Percentiles rank a stretch among this genome's conserved stretches.
Evolutionary conservation across 2,329 filamentous ascomycete species (phyloP).

Genomic region (Ophiocordyceps sinensis): DNA sequence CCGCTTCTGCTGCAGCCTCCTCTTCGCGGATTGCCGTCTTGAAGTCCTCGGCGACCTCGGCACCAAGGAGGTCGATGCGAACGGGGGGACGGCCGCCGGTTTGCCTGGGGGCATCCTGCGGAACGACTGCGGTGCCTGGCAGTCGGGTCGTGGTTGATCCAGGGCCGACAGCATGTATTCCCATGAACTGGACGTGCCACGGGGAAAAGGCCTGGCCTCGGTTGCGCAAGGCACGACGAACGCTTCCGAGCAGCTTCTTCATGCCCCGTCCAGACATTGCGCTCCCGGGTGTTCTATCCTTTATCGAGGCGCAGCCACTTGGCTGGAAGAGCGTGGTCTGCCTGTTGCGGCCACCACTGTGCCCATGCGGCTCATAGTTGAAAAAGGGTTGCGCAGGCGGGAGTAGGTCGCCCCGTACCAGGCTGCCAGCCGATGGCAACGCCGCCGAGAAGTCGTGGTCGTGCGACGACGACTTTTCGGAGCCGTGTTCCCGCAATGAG

Average conservation of each 20-base stretch:
- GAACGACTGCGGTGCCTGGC: conserved; percentile 45
- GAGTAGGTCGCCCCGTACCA: conserved; percentile 75
- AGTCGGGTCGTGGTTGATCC: conserved; percentile 42
- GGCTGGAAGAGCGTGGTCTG: conserved; percentile 40
- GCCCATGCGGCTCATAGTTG: conserved; percentile 43
- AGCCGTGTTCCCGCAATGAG: conserved; percentile 56
- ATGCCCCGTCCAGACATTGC: conserved; percentile 61
- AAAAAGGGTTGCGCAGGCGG: conserved; percentile 75
- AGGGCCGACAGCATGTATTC: conserved; percentile 32
- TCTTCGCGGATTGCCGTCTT: conserved; percentile 60
- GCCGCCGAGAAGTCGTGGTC: conserved; percentile 45
- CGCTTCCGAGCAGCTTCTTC: conserved; percentile 73
- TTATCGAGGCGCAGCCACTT: conserved; percentile 22
- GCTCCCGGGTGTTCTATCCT: conserved; percentile 34
- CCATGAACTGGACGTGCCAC: conserved; percentile 31
- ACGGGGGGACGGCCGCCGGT: conserved; percentile 36
- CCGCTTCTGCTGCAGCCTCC: conserved; percentile 30
- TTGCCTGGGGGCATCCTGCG: conserved; percentile 32
- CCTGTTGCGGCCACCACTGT: conserved; percentile 27
- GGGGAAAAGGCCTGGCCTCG: conserved; percentile 28
- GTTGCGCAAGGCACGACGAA: conserved; percentile 67
- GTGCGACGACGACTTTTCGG: conserved; percentile 34
- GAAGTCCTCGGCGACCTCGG: conserved; percentile 64
- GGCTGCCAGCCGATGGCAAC: conserved; percentile 60
- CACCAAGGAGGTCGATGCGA: conserved; percentile 72